Percentiles rank a stretch among this genome's conserved stretches.
These are phyloP conservation scores for Lachnellula subtilissima DNA, from an alignment of 2,329 filamentous ascomycete species.

Conservation along the genomic window DNA sequence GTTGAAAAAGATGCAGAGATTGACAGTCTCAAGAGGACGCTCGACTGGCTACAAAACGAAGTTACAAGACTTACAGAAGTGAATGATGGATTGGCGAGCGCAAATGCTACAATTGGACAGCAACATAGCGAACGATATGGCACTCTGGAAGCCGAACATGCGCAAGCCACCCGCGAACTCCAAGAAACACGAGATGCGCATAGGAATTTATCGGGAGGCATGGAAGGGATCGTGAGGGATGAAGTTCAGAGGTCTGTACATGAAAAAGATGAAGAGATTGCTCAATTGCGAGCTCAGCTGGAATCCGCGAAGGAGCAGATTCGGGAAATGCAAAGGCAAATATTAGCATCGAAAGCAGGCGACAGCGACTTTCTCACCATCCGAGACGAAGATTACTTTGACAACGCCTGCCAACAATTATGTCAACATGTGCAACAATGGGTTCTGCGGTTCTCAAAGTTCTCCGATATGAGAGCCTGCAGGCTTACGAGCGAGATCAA, in stretches of 20 bases:
- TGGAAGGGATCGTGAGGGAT: constrained; percentile 56
- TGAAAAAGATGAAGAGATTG: constrained; percentile 80
- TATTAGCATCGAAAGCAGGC: constrained; percentile 53
- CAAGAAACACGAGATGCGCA: constrained; percentile 62
- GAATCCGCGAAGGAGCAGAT: constrained; percentile 64
- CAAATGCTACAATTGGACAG: constrained; percentile 70
- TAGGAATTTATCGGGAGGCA: constrained; percentile 54
- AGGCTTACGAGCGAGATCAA: constrained; percentile 78
- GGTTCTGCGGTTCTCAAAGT: constrained; percentile 96
- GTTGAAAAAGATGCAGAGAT: constrained; percentile 85
- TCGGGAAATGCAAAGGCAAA: constrained; percentile 52
- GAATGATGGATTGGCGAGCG: constrained; percentile 73
- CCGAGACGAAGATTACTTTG: constrained; percentile 91
- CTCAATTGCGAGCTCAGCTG: constrained; percentile 69
- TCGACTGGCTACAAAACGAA: constrained; percentile 78
- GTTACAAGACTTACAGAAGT: constrained; percentile 74
- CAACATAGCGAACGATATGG: constrained; percentile 70
- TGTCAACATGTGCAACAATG: constrained; percentile 96
- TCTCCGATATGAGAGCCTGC: constrained; percentile 87
- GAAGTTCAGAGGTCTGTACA: constrained; percentile 63
- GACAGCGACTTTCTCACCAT: constrained; percentile 72
- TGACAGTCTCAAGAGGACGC: constrained; percentile 69
- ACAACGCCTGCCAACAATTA: constrained; percentile 86
- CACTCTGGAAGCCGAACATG: constrained; percentile 62
- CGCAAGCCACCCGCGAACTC: constrained; percentile 63